Percentiles rank a stretch among this genome's conserved stretches.
phyloP scores from a whole-genome alignment of 805 yeast genomes.

The Nakazawaea peltata region DNA sequence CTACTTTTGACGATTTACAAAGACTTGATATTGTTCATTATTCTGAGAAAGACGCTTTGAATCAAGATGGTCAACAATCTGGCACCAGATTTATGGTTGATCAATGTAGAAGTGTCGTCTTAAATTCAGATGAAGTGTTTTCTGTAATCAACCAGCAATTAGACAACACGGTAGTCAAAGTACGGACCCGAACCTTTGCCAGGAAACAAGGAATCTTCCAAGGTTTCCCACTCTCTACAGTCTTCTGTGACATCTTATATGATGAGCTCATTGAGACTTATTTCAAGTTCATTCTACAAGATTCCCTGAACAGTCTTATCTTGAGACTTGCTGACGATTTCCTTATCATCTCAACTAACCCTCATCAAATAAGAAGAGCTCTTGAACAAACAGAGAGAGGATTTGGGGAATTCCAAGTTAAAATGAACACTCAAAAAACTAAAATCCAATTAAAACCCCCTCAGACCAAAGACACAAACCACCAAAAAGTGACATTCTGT shows the following conservation, averaged over 20 bases:
- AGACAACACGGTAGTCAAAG: slow-evolving; percentile 35
- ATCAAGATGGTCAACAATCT: slow-evolving; percentile 1
- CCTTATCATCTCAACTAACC: slow-evolving; percentile 48
- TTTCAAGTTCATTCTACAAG: slow-evolving; percentile 16
- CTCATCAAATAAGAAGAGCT: slow-evolving; percentile 21
- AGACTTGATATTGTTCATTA: slow-evolving; percentile 14
- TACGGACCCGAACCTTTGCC: slow-evolving; percentile 28
- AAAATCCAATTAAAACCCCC: slow-evolving; percentile 11
- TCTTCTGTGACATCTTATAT: slow-evolving; percentile 67
- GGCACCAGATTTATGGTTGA: slow-evolving; percentile 20
- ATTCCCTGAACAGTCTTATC: slow-evolving; percentile 26
- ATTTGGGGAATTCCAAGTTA: slow-evolving; percentile 33
- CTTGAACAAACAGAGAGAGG: slow-evolving; percentile 24
- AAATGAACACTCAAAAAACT: slow-evolving; percentile 32
- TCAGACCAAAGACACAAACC: not conserved
- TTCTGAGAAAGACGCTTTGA: too few species aligned
- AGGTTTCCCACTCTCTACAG: slow-evolving; percentile 71
- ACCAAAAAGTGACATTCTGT: slow-evolving; percentile 26
- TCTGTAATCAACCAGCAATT: slow-evolving; percentile 44
- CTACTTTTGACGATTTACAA: slow-evolving; percentile 11
- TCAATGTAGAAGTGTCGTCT: slow-evolving; percentile 23
- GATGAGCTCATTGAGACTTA: slow-evolving; percentile 45
- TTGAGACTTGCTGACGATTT: slow-evolving; percentile 83
- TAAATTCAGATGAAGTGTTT: slow-evolving; percentile 36
- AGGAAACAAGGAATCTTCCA: slow-evolving; percentile 73